Evolutionary conservation across 768 basidiomycete genomes (phyloP).

Genomic region (Cubamyces sp.): DNA sequence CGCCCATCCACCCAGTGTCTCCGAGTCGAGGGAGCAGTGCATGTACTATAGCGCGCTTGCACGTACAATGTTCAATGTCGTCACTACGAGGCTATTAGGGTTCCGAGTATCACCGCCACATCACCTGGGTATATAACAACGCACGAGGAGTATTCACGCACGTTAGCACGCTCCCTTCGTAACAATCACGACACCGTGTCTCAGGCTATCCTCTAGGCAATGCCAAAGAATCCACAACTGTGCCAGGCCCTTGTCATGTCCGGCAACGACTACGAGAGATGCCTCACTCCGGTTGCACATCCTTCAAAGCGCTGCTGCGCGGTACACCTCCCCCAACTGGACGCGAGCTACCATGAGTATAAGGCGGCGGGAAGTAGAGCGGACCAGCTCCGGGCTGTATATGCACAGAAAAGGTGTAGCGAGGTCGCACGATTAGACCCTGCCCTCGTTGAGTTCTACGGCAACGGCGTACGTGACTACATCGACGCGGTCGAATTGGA

Average conservation of each 20-base stretch:
- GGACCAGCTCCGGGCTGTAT: neutral
- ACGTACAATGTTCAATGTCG: no score
- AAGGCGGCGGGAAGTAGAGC: neutral
- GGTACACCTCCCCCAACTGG: neutral
- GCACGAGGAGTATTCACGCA: no score
- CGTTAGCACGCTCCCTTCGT: no score
- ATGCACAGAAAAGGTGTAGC: conserved; percentile 1
- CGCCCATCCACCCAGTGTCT: no score
- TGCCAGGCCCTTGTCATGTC: neutral
- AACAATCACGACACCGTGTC: neutral
- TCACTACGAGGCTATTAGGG: no score
- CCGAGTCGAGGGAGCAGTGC: no score
- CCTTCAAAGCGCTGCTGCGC: neutral
- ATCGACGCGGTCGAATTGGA: conserved; percentile 1
- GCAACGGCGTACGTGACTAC: conserved; percentile 1
- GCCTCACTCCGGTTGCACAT: neutral
- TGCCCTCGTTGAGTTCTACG: neutral
- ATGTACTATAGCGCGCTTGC: no score
- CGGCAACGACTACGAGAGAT: neutral
- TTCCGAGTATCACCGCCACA: no score
- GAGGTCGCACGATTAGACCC: neutral
- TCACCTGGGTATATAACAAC: no score
- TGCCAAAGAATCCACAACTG: neutral
- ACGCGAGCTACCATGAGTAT: conserved; percentile 2
- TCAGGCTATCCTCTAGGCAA: neutral